Conservation (phyloP, 371 early-diverging fungal species). For the Mortierella sp. region DNA sequence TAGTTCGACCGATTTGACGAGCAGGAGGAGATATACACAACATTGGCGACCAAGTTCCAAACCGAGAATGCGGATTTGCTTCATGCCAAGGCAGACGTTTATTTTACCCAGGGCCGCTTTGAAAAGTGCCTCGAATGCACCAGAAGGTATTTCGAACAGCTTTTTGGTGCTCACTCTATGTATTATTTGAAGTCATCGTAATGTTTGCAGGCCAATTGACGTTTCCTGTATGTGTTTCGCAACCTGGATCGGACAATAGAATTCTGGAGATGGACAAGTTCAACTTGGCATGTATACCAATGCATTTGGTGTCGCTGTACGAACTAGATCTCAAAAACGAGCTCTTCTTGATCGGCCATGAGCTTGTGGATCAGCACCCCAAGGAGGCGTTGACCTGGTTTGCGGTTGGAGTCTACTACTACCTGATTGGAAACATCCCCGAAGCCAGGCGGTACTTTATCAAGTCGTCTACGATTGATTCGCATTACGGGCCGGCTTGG, state of each 20-base stretch:
- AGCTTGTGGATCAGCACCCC: constrained; percentile 70
- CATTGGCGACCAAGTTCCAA: constrained; percentile 62
- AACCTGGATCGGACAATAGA: constrained; percentile 43
- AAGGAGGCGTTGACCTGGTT: constrained; percentile 73
- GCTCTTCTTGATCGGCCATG: constrained; percentile 76
- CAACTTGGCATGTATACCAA: constrained; percentile 70
- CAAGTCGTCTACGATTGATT: constrained; percentile 73
- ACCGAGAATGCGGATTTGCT: constrained; percentile 73
- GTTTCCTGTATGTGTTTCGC: not conserved
- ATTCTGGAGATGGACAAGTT: constrained; percentile 72
- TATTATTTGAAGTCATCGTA: not conserved
- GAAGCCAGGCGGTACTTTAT: constrained; percentile 78
- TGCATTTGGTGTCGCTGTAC: constrained; percentile 75
- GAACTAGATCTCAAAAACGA: constrained; percentile 72
- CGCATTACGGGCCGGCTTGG: constrained; percentile 80
- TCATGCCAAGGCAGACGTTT: constrained; percentile 71
- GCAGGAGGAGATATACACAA: constrained; percentile 60
- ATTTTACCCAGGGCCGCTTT: constrained; percentile 67
- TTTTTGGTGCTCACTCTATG: not conserved
- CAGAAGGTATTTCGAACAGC: constrained; percentile 60
- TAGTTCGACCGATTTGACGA: constrained; percentile 62
- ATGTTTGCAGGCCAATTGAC: not conserved
- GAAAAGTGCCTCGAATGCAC: constrained; percentile 72
- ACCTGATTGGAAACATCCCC: constrained; percentile 65
- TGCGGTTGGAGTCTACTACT: constrained; percentile 84